phyloP scores from a whole-genome alignment of 2,329 filamentous ascomycete species.

The Macrophomina tecta region DNA sequence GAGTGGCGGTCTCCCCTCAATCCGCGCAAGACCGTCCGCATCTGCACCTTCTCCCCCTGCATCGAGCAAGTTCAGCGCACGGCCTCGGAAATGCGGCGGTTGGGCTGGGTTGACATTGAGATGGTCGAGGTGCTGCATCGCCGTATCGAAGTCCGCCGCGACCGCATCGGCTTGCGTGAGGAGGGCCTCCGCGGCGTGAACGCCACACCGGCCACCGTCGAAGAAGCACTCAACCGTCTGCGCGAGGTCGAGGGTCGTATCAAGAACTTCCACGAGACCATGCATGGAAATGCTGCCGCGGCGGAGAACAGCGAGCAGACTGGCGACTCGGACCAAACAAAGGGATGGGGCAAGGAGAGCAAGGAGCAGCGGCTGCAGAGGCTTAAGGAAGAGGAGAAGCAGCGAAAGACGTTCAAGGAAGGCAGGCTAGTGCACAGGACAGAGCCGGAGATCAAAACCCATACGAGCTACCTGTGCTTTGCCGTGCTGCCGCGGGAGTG shows the following conservation, averaged over 20 bases:
- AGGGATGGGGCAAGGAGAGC: conserved; percentile 31
- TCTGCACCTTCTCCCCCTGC: conserved; percentile 96
- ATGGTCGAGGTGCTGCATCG: conserved; percentile 89
- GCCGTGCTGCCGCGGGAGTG: conserved; percentile 87
- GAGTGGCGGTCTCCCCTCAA: conserved; percentile 65
- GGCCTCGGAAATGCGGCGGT: conserved; percentile 75
- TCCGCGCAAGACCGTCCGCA: conserved; percentile 71
- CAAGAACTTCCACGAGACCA: conserved; percentile 65
- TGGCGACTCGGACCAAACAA: conserved; percentile 33
- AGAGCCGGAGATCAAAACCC: conserved; percentile 89
- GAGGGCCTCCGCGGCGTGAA: conserved; percentile 73
- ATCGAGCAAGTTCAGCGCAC: conserved; percentile 95
- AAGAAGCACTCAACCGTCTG: conserved; percentile 77
- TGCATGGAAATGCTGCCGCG: conserved; percentile 48
- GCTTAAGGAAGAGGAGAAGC: conserved; percentile 41
- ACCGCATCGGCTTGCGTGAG: conserved; percentile 75
- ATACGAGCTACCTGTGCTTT: conserved; percentile 97
- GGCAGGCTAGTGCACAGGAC: conserved; percentile 80
- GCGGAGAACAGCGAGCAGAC: conserved; percentile 43
- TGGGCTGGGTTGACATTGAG: conserved; percentile 89
- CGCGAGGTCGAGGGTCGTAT: conserved; percentile 74
- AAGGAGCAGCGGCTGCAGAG: conserved; percentile 36
- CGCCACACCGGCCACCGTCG: conserved; percentile 73
- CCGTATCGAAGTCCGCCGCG: conserved; percentile 80
- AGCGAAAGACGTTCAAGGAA: conserved; percentile 64